phyloP scores from a whole-genome alignment of 164 flowering plant species.

The Vitis rupestris region DNA sequence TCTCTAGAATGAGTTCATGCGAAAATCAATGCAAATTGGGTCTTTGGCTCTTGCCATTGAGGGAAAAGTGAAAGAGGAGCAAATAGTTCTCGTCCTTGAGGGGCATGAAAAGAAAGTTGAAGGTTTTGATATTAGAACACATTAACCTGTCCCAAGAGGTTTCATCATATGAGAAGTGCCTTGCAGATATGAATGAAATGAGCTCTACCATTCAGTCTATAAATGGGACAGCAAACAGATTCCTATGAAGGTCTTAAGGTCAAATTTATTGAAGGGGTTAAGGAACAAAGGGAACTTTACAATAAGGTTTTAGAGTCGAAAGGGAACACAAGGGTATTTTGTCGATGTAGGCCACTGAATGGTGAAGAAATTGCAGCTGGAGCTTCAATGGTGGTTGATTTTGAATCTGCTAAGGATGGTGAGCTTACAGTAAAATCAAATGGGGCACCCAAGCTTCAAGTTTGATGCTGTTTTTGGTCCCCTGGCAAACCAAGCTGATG shows the following conservation, averaged over 20 bases:
- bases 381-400: slow-evolving; percentile 65
- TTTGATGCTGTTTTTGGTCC: slow-evolving; percentile 91
- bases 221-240: slow-evolving; percentile 50
- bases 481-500: slow-evolving; percentile 76
- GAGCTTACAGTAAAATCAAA: slow-evolving; percentile 69
- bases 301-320: slow-evolving; percentile 83
- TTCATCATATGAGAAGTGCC: slow-evolving; percentile 39
- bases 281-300: slow-evolving; percentile 79
- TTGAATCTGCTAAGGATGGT: slow-evolving; percentile 83
- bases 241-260: slow-evolving; percentile 55
- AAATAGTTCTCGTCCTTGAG: slow-evolving; percentile 75
- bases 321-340: slow-evolving; percentile 96
- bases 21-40: slow-evolving; percentile 98
- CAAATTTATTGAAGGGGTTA: slow-evolving; percentile 62
- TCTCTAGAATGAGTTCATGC: slow-evolving; percentile 95
- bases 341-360: slow-evolving; percentile 89
- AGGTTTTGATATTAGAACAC: slow-evolving; percentile 80
- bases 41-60: slow-evolving; percentile 95
- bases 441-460: slow-evolving; percentile 63
- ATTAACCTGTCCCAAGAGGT: slow-evolving; percentile 67
- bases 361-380: slow-evolving; percentile 67
- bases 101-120: slow-evolving; percentile 67
- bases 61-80: slow-evolving; percentile 94
- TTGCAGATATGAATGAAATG: slow-evolving; percentile 49
- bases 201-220: slow-evolving; percentile 35